Conservation (phyloP, 768 basidiomycete species). For the Leccinum aurantiacum region DNA sequence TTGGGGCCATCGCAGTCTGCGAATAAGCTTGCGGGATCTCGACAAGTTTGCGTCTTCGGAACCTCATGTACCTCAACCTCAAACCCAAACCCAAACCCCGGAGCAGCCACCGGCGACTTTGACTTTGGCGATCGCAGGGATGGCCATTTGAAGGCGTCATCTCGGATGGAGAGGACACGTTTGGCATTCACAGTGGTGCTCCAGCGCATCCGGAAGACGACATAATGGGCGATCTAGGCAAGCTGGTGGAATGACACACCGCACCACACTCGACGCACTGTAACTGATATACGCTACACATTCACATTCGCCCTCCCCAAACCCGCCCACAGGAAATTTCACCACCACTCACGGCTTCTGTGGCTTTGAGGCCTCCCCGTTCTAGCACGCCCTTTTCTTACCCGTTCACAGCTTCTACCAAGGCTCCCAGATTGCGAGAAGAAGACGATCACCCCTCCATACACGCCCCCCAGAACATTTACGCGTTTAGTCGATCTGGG, state of each 20-base stretch:
- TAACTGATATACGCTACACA: too few species aligned
- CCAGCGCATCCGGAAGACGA: conserved; percentile 48
- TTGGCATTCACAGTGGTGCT: conserved; percentile 1
- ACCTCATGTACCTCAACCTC: too few species aligned
- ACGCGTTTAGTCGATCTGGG: conserved; percentile 16
- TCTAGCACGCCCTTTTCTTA: conserved; percentile 29
- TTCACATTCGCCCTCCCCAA: too few species aligned
- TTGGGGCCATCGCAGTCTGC: too few species aligned
- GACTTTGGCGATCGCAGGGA: conserved; percentile 63
- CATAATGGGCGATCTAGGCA: conserved; percentile 64
- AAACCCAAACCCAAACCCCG: background rate
- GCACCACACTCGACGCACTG: too few species aligned
- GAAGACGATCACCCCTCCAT: conserved; percentile 20
- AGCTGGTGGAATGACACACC: conserved; percentile 44
- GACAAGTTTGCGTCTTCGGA: too few species aligned
- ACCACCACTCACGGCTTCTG: too few species aligned
- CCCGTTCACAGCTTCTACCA: conserved; percentile 61
- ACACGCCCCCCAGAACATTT: conserved; percentile 23
- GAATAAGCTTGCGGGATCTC: too few species aligned
- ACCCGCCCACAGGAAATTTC: too few species aligned
- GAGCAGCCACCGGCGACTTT: conserved; percentile 45
- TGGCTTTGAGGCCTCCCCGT: conserved; percentile 8
- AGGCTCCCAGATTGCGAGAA: conserved; percentile 49
- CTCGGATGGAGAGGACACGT: conserved; percentile 35
- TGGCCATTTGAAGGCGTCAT: conserved; percentile 28